Base-by-base conservation (phyloP, 2,329 filamentous ascomycete genomes). In the Trichoderma atrobrunneum region DNA sequence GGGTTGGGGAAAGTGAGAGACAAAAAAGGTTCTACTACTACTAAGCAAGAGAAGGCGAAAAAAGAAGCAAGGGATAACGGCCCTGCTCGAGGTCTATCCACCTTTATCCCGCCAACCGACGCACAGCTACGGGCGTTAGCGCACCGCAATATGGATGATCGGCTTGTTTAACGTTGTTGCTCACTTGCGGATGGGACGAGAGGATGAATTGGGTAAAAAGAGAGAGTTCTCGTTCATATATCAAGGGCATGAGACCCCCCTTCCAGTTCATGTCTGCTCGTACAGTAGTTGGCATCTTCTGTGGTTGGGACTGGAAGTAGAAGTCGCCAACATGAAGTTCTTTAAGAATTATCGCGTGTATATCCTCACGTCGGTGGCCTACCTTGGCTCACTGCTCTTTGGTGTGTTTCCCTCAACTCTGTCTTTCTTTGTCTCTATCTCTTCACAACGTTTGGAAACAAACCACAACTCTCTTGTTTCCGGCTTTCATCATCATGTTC, bases 301-400 rank as follows among this genome's bases (percentile, higher is more conserved):
- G 56, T 70, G 34, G 26, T 59, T 32, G 57, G 36, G 34, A 36
- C 34, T 36, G 34, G 39, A 54, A 34, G 39, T 36, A 18, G 18
- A 43, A 62, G 36, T 54, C 36, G 32, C 51, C 63, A 72, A 16
- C 1, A 70, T 72, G 71, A 24, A 21, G 34, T 70, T 72, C 43
- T 72, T 72, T 65, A 69, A 72, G 57, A 72, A 72, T 56, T 70
- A 72, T 56, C 71, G 65, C 21, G 71, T 72, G 39, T 72, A 72
- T 39, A 56, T 72, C 6, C 71, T 72, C 64, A 72, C 71, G n/a
- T 70, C 71, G 24, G 71, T 72, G 32, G 71, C 64, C 71, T 72
- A 72, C n/a, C 39, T 72, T 2, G 71, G 71, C 57, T 72, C 71
- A 18, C 65, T 72, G 57, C 71, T 72, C 28, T 72, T 72, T n/a